Evolutionary conservation across 2,329 filamentous ascomycete species (phyloP).

Genomic region (Alternaria ethzedia): DNA sequence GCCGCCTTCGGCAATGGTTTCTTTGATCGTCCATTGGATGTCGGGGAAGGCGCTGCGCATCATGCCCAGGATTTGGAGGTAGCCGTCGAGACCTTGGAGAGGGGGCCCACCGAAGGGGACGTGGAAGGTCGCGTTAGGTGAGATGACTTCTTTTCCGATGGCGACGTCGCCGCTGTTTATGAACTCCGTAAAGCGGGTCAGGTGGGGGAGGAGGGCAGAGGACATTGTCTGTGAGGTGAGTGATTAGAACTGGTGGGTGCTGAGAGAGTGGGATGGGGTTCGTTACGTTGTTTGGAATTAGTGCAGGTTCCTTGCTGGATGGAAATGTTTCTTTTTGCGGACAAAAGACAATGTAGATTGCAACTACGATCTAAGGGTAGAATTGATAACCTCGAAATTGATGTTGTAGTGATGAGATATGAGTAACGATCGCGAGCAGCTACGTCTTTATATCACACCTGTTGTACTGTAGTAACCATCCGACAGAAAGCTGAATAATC

Average conservation of each 20-base stretch:
- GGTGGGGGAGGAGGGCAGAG: background rate
- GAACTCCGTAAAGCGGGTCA: background rate
- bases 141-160: background rate
- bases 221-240: background rate
- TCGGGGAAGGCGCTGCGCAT: conserved; percentile 2
- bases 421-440: background rate
- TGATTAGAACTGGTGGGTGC: background rate
- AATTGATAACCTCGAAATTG: no score
- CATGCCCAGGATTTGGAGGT: conserved; percentile 1
- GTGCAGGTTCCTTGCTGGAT: no score
- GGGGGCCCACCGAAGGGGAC: background rate
- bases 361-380: no score
- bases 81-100: background rate
- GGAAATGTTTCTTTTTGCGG: no score
- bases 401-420: no score
- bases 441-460: background rate
- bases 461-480: background rate
- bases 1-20: conserved; percentile 3
- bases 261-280: background rate
- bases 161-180: background rate
- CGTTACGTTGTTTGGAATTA: no score
- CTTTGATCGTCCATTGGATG: conserved; percentile 2
- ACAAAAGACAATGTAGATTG: no score
- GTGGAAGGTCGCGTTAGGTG: background rate
- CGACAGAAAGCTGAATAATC: background rate